Evolutionary conservation across 2,329 filamentous ascomycete genomes (phyloP).

Genomic region (Lachnellula willkommii): DNA sequence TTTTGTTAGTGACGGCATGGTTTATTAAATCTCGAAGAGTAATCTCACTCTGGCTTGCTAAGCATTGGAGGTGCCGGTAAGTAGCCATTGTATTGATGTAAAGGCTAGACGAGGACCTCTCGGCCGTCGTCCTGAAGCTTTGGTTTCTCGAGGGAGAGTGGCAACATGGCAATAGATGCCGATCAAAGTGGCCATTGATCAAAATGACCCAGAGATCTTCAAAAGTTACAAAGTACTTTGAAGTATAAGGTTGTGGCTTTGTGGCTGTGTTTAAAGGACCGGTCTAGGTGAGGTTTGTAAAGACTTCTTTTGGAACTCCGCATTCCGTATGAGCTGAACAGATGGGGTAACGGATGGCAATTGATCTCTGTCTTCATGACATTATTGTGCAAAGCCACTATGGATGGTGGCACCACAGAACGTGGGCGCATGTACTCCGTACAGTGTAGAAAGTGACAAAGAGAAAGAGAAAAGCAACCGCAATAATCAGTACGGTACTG

Average conservation of each 20-base stretch:
- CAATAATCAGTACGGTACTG: neutral
- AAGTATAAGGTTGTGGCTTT: neutral
- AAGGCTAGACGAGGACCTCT: too few relatives aligned
- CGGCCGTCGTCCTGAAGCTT: too few relatives aligned
- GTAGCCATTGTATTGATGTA: too few relatives aligned
- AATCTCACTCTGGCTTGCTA: too few relatives aligned
- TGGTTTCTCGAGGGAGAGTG: too few relatives aligned
- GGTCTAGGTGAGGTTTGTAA: neutral
- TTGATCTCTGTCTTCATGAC: too few relatives aligned
- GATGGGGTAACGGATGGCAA: neutral
- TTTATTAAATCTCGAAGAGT: too few relatives aligned
- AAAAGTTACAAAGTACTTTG: too few relatives aligned
- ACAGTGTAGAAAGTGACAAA: neutral
- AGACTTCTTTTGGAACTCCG: neutral
- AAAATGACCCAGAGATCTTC: too few relatives aligned
- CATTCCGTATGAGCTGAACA: neutral
- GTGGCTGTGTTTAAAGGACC: neutral
- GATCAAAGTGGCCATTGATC: constrained; percentile 4
- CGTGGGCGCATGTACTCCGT: neutral
- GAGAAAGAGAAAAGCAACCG: neutral
- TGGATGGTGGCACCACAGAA: neutral
- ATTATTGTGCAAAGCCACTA: neutral
- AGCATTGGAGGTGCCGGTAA: too few relatives aligned
- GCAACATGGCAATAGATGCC: neutral
- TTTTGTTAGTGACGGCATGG: too few relatives aligned